Base-by-base conservation (phyloP, 2,329 filamentous ascomycete species). In the Diaporthe batatas region DNA sequence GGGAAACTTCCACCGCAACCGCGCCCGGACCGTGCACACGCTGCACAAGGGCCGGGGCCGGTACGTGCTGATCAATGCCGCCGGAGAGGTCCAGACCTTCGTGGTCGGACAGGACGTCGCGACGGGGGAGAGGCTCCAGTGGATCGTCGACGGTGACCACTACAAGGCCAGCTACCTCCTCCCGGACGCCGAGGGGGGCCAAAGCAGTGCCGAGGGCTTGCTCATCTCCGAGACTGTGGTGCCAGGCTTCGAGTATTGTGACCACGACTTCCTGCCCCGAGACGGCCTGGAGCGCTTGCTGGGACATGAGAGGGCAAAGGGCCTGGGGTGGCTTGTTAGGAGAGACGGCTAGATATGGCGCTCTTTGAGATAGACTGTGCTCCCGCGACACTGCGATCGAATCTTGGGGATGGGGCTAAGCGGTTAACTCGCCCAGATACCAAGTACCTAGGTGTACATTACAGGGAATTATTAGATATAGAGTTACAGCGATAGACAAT, bases 211-310 rank as follows among this genome's bases (percentile, higher is more conserved):
- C 49, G 84, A 83, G 23, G 89, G 89, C 0, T 79, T 92, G 76
- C 82, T 93, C 81, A 92, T 93, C 73, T 90, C 88, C 62, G 91
- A 93, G 83, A 92, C 90, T 0, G 91, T 92, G 1, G 85, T 92
- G 10, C 91, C 91, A 0, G 91, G 91, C 0, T 93, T 93, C 77
- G 91, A 92, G 77, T 92, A 85, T 76, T 84, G 83, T 72, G 91
- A 93, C 79, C 90, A 93, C 79, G 90, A 92, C 78, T 93, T 93
- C 76, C 83, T 94, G 76, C 85, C 83, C 6, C 79, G 79, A 18
- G 83, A 87, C 59, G 82, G 83, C 16, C 82, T 92, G 75, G 78
- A 81, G 53, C 81, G 86, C n/a, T 75, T 93, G 39, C 79, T 93
- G 1, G 85, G 85, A 0, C 77, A 84, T 29, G 84, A 88, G 36